Conservation (phyloP, 306 rosid genomes). For the Prunus salicina region DNA sequence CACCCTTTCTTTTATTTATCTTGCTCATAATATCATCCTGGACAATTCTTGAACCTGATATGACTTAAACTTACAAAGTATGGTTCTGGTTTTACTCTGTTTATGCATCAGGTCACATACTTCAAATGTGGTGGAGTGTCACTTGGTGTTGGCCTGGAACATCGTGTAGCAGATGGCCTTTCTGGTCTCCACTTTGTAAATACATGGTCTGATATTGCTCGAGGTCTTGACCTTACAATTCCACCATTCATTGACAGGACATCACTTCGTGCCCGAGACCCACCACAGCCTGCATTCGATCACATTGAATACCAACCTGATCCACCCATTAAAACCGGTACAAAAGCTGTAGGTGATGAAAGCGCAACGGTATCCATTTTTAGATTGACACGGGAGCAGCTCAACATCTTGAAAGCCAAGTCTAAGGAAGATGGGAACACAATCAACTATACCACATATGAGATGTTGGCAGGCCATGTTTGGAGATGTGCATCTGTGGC, state of each 20-base stretch:
- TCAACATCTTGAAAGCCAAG: slow-evolving; percentile 56
- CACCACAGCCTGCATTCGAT: slow-evolving; percentile 57
- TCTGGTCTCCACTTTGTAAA: slow-evolving; percentile 73
- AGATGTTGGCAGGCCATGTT: slow-evolving; percentile 52
- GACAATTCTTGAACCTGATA: no score
- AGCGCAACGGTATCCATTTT: slow-evolving; percentile 48
- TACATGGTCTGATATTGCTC: slow-evolving; percentile 21
- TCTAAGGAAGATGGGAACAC: slow-evolving; percentile 53
- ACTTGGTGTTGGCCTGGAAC: slow-evolving; percentile 74
- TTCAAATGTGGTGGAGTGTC: slow-evolving; percentile 81
- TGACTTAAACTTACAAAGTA: no score
- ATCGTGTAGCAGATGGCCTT: slow-evolving; percentile 66
- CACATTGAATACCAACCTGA: slow-evolving; percentile 65
- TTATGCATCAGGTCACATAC: slow-evolving; percentile 48
- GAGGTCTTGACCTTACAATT: slow-evolving; percentile 53
- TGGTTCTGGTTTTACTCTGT: neutral
- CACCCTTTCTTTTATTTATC: no score
- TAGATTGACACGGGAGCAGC: slow-evolving; percentile 53
- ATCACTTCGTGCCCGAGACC: slow-evolving; percentile 57
- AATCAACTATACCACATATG: no score
- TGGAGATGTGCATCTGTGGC: slow-evolving; percentile 68
- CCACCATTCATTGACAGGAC: slow-evolving; percentile 65
- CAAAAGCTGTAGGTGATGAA: slow-evolving; percentile 25
- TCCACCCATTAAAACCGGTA: slow-evolving; percentile 42
- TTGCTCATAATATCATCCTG: no score